These are phyloP conservation scores for Wallacemonas sp. DNA, from an alignment of 208 protist species.

Conservation along the genomic window DNA sequence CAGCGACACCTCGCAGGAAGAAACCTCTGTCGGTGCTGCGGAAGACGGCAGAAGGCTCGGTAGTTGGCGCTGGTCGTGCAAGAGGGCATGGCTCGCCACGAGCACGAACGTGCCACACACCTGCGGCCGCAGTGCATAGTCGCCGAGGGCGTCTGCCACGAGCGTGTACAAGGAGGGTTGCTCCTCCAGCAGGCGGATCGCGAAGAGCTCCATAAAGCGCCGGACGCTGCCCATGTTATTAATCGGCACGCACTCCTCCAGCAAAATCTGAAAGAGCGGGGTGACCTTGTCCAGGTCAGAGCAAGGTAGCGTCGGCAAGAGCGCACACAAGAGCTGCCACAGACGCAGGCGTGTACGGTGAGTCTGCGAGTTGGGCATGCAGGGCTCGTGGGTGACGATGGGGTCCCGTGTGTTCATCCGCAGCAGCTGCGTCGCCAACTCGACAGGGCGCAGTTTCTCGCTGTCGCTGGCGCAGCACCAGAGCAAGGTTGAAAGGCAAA, in stretches of 20 bases:
- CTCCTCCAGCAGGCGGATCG: slow-evolving; percentile 57
- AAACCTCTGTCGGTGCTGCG: no score
- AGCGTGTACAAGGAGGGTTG: slow-evolving; percentile 57
- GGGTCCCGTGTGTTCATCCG: slow-evolving; percentile 60
- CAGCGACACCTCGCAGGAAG: no score
- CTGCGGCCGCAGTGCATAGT: slow-evolving; percentile 73
- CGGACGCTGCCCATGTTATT: slow-evolving; percentile 91
- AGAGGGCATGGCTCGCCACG: slow-evolving; percentile 63
- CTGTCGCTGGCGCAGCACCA: slow-evolving; percentile 43
- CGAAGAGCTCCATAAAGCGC: slow-evolving; percentile 87
- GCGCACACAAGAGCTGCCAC: slow-evolving; percentile 83
- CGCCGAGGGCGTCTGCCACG: slow-evolving; percentile 48
- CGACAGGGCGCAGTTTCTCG: slow-evolving; percentile 20
- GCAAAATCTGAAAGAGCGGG: slow-evolving; percentile 41
- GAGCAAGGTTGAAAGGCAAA: slow-evolving; percentile 68
- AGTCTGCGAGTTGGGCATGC: slow-evolving; percentile 89
- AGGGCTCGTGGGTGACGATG: slow-evolving; percentile 70
- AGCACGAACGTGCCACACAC: slow-evolving; percentile 83
- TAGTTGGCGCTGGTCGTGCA: slow-evolving; percentile 57
- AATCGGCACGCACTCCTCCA: slow-evolving; percentile 56
- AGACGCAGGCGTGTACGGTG: slow-evolving; percentile 85
- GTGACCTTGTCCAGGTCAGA: slow-evolving; percentile 19
- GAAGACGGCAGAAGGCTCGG: no score
- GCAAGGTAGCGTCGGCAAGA: slow-evolving; percentile 55
- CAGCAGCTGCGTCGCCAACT: slow-evolving; percentile 58